These are phyloP conservation scores for Pelargonium citronellum DNA, from an alignment of 441 rosid genomes.

Conservation along the genomic window DNA sequence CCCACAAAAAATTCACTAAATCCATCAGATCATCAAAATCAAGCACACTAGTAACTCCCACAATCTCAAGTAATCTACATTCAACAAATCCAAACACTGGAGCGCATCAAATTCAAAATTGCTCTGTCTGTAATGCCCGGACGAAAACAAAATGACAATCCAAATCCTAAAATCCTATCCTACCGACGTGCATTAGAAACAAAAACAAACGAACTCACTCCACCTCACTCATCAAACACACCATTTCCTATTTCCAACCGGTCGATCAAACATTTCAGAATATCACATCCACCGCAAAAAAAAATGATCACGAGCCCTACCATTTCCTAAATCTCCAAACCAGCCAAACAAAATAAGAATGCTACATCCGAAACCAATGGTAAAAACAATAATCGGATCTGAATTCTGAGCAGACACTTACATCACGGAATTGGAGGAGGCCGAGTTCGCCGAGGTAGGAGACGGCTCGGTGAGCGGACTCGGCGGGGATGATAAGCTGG, in stretches of 20 bases:
- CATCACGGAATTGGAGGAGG: conserved; percentile 88
- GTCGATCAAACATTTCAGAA: neutral
- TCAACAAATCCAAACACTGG: too few relatives aligned
- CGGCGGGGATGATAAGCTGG: conserved; percentile 90
- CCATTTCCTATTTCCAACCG: neutral
- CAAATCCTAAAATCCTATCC: neutral
- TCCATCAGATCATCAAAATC: neutral
- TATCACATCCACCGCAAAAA: neutral
- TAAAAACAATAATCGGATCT: conserved; percentile 26
- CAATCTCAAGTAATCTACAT: neutral
- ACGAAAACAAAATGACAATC: neutral
- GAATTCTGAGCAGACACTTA: conserved; percentile 49
- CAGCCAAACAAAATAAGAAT: conserved; percentile 16
- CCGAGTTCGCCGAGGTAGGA: conserved; percentile 94
- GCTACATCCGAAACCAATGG: conserved; percentile 11
- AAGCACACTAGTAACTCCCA: neutral
- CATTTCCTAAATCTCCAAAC: conserved; percentile 12
- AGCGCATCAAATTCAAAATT: neutral
- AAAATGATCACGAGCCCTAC: neutral
- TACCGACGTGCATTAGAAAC: neutral
- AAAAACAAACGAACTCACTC: neutral
- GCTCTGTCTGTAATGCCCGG: neutral
- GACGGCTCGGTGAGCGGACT: conserved; percentile 82
- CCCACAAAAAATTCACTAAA: neutral
- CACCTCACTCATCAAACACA: neutral